phyloP scores from a whole-genome alignment of 352 stramenopile genomes.

The Pythium brassicae region DNA sequence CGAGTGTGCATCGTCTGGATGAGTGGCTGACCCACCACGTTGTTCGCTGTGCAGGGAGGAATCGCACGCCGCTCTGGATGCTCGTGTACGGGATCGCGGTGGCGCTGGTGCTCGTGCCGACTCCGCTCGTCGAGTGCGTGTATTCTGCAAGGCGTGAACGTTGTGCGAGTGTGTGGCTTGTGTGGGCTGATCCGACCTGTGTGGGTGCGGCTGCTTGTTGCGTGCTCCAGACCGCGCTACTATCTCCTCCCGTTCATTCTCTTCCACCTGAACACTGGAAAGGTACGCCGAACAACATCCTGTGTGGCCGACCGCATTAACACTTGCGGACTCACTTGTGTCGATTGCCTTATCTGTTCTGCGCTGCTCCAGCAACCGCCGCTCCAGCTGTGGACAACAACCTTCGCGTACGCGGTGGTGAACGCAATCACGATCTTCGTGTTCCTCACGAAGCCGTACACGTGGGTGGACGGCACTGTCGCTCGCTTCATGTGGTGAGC shows the following conservation, averaged over 20 bases:
- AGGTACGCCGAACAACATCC: conserved; percentile 36
- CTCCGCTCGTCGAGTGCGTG: conserved; percentile 85
- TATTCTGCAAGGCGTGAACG: conserved; percentile 4
- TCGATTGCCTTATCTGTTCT: neutral
- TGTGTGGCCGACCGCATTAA: neutral
- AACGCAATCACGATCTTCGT: conserved; percentile 72
- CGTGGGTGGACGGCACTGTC: conserved; percentile 72
- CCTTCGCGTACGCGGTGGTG: conserved; percentile 40
- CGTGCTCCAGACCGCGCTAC: conserved; percentile 56
- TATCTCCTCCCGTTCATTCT: conserved; percentile 80
- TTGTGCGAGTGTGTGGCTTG: neutral
- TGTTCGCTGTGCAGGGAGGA: conserved; percentile 26
- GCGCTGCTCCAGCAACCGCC: conserved; percentile 41
- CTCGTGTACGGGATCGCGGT: conserved; percentile 70
- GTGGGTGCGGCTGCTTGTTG: conserved; percentile 4
- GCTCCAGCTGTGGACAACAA: conserved; percentile 32
- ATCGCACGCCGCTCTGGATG: conserved; percentile 66
- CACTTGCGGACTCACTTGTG: neutral
- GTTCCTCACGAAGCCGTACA: conserved; percentile 66
- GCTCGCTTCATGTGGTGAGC: conserved; percentile 87
- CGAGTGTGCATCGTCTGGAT: no score
- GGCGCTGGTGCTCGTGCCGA: conserved; percentile 79
- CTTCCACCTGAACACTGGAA: conserved; percentile 68
- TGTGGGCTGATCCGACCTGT: conserved; percentile 5
- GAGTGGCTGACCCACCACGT: neutral